phyloP scores from a whole-genome alignment of 177 flowering plant species.

The Telopea speciosissima region DNA sequence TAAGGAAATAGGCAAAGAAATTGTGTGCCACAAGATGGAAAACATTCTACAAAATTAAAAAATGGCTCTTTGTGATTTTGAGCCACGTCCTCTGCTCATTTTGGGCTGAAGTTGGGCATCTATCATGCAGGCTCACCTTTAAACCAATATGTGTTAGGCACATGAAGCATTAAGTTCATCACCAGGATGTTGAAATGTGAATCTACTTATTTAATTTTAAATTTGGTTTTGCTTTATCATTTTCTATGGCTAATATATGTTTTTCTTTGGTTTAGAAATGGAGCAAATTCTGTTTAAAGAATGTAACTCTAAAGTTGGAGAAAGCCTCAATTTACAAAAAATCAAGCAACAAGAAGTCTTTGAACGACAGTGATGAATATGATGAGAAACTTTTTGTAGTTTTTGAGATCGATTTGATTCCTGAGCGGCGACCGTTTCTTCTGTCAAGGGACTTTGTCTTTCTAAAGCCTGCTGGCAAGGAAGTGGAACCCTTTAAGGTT shows the following conservation, averaged over 20 bases:
- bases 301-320: constrained; percentile 27
- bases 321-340: constrained; percentile 14
- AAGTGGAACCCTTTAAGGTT: constrained; percentile 24
- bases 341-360: background rate
- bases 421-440: constrained; percentile 34
- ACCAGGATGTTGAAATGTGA: too few relatives aligned
- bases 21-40: too few relatives aligned
- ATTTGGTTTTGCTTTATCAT: background rate
- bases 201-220: too few relatives aligned
- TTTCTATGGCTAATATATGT: background rate
- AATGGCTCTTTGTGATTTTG: too few relatives aligned
- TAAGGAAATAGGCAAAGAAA: too few relatives aligned
- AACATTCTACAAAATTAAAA: too few relatives aligned
- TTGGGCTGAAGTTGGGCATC: too few relatives aligned
- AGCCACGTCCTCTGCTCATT: too few relatives aligned
- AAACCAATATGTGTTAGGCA: too few relatives aligned
- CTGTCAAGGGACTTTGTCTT: constrained; percentile 36
- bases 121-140: too few relatives aligned
- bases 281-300: constrained; percentile 20
- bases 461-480: constrained; percentile 18
- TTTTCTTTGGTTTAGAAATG: constrained; percentile 30
- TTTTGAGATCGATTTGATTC: constrained; percentile 26
- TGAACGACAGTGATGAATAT: background rate
- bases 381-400: constrained; percentile 25
- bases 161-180: too few relatives aligned